Evolutionary conservation across 495 filamentous ascomycete genomes (phyloP).

Genomic region (Mytilinidion resinicola): DNA sequence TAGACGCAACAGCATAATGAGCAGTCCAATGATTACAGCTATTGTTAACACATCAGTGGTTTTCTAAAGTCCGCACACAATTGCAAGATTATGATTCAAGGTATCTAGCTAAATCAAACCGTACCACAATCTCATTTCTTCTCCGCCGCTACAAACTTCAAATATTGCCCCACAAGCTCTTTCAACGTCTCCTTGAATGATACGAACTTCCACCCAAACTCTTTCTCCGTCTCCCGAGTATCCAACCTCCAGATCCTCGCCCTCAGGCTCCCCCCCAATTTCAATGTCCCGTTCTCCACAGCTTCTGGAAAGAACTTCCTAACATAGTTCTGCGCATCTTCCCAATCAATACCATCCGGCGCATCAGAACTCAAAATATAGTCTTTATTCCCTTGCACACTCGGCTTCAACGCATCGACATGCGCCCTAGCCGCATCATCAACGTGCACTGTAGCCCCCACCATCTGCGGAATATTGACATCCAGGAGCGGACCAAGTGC

Average conservation of each 20-base stretch:
- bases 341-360: slow-evolving; percentile 7
- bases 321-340: slow-evolving; percentile 3
- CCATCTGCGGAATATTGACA: slow-evolving; percentile 6
- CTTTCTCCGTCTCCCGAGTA: neutral
- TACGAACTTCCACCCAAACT: neutral
- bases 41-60: too few species aligned
- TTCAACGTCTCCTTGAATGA: neutral
- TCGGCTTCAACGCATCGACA: slow-evolving; percentile 10
- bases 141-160: neutral
- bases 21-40: too few species aligned
- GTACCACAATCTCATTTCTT: neutral
- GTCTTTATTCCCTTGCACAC: slow-evolving; percentile 10
- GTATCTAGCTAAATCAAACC: too few species aligned
- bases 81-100: too few species aligned
- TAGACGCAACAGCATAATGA: too few species aligned
- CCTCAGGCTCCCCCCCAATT: neutral
- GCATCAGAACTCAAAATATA: slow-evolving; percentile 13
- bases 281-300: slow-evolving; percentile 10
- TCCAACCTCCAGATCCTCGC: slow-evolving; percentile 4
- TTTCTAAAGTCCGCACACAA: too few species aligned
- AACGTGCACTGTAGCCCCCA: slow-evolving; percentile 2
- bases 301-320: slow-evolving; percentile 8
- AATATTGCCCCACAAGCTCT: neutral
- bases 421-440: slow-evolving; percentile 13
- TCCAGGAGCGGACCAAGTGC: slow-evolving; percentile 9